A percentile compares a stretch with the other conserved stretches of the same genome.
phyloP scores from a whole-genome alignment of 2,329 filamentous ascomycete genomes.

The Domatiomyces globalis region DNA sequence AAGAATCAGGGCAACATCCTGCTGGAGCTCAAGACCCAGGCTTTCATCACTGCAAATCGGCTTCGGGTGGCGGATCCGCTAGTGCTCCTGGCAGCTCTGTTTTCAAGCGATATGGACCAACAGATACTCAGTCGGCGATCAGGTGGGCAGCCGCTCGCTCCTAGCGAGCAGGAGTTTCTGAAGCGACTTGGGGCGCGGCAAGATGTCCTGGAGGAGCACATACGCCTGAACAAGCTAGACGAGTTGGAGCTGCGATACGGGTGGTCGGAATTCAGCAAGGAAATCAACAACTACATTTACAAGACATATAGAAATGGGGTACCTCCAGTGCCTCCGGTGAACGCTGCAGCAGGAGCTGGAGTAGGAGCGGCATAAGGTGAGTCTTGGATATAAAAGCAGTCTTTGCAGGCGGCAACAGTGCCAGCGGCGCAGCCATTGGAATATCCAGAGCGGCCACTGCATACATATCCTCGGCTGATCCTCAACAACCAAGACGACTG shows the following conservation, averaged over 20 bases:
- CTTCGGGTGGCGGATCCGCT: slow-evolving; percentile 41
- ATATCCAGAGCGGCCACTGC: background rate
- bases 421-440: background rate
- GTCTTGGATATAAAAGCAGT: background rate
- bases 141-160: slow-evolving; percentile 39
- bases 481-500: background rate
- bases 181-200: slow-evolving; percentile 40
- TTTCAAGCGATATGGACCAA: slow-evolving; percentile 43
- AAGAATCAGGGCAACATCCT: slow-evolving; percentile 48
- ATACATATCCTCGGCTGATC: background rate
- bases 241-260: slow-evolving; percentile 45
- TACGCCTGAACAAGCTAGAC: slow-evolving; percentile 36
- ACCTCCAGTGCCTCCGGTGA: slow-evolving; percentile 16
- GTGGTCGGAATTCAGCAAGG: slow-evolving; percentile 49
- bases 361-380: background rate
- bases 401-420: background rate
- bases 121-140: slow-evolving; percentile 41
- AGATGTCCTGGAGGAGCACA: slow-evolving; percentile 42
- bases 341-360: background rate
- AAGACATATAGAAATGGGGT: slow-evolving; percentile 39
- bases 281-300: slow-evolving; percentile 43
- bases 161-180: slow-evolving; percentile 47
- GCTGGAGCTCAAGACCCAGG: slow-evolving; percentile 53
- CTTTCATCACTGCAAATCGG: slow-evolving; percentile 48
- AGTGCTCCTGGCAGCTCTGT: slow-evolving; percentile 45